These are phyloP conservation scores for Porcisia hertigi DNA, from an alignment of 208 protist species.

Conservation along the genomic window DNA sequence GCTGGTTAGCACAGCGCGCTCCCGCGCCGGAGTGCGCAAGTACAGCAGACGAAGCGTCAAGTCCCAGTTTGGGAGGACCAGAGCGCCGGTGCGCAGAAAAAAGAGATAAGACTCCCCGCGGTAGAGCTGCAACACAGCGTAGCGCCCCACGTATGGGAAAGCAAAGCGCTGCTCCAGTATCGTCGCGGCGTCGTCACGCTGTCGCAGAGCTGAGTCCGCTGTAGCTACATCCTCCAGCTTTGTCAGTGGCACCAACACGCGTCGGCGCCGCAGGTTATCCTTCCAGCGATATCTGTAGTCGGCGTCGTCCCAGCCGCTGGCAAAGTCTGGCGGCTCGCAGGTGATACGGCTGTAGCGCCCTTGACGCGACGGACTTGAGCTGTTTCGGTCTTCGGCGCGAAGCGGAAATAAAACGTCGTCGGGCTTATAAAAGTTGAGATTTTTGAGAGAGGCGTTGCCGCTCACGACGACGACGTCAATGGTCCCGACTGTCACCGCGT, in stretches of 20 bases:
- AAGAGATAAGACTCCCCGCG: slow-evolving; percentile 68
- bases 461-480: slow-evolving; percentile 23
- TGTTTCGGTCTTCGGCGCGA: slow-evolving; percentile 10
- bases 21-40: slow-evolving; percentile 26
- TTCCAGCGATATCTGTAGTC: slow-evolving; percentile 43
- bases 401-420: slow-evolving; percentile 16
- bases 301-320: slow-evolving; percentile 27
- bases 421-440: not conserved
- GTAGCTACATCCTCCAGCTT: not conserved
- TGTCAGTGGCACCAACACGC: slow-evolving; percentile 40
- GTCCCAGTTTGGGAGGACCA: slow-evolving; percentile 47
- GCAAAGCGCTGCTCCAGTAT: not conserved
- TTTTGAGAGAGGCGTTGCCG: not conserved
- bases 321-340: slow-evolving; percentile 36
- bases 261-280: slow-evolving; percentile 60
- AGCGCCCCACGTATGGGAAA: slow-evolving; percentile 22
- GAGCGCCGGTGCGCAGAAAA: slow-evolving; percentile 32
- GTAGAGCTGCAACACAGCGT: slow-evolving; percentile 47
- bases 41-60: slow-evolving; percentile 43
- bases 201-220: not conserved
- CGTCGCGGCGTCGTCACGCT: not conserved
- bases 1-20: slow-evolving; percentile 37
- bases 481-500: slow-evolving; percentile 34
- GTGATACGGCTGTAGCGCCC: slow-evolving; percentile 29
- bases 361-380: not conserved